Percentiles rank a stretch among this genome's conserved stretches.
phyloP scores from a whole-genome alignment of 2,329 filamentous ascomycete genomes.

The Phialocephala sp. region DNA sequence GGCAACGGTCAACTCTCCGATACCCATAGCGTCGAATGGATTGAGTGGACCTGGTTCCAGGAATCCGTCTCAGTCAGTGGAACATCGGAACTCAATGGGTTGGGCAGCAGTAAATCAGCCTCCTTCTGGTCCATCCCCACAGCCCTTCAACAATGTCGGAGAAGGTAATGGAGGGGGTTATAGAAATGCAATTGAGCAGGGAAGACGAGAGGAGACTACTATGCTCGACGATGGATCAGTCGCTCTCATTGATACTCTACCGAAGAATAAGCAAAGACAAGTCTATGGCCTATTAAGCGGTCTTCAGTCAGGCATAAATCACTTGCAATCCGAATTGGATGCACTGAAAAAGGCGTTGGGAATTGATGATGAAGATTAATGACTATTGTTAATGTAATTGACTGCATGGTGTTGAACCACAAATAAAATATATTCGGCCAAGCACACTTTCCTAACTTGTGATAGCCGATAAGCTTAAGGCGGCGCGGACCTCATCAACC shows the following conservation, averaged over 20 bases:
- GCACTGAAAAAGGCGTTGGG: conserved; percentile 40
- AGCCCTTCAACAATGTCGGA: conserved; percentile 42
- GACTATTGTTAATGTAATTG: conserved; percentile 9
- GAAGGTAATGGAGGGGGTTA: conserved; percentile 47
- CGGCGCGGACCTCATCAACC: no score
- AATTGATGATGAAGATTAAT: conserved; percentile 40
- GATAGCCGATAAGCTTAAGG: no score
- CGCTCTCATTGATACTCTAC: conserved; percentile 41
- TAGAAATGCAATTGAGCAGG: conserved; percentile 31
- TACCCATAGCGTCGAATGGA: conserved; percentile 25
- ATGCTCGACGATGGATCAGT: conserved; percentile 31
- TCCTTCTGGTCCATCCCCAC: conserved; percentile 16
- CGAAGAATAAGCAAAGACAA: conserved; percentile 42
- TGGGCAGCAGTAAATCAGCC: conserved; percentile 37
- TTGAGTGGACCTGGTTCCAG: conserved; percentile 19
- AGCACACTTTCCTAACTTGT: not conserved
- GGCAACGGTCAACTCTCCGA: conserved; percentile 36
- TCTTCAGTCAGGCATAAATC: conserved; percentile 42
- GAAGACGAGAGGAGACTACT: conserved; percentile 32
- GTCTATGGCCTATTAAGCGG: conserved; percentile 42
- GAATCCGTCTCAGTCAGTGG: conserved; percentile 13
- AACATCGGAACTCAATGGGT: conserved; percentile 29
- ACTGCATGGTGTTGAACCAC: not conserved
- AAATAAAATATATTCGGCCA: not conserved
- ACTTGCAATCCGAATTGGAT: conserved; percentile 41